Conservation (phyloP, 371 early-diverging fungal species). For the Modicella reniformis region DNA sequence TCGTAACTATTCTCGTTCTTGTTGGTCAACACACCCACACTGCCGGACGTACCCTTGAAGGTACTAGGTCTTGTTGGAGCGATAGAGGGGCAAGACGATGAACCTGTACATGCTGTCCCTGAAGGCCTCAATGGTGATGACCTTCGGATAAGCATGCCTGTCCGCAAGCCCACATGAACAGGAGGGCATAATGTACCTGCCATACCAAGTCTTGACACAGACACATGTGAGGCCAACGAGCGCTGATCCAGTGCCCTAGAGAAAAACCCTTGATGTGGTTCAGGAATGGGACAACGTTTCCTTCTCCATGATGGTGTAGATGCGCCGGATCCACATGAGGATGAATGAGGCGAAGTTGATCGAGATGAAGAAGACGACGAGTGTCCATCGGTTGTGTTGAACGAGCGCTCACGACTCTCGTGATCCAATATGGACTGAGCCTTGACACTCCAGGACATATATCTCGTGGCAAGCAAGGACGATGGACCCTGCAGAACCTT, state of each 20-base stretch:
- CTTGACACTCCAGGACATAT: conserved; percentile 53
- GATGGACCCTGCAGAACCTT: conserved; percentile 49
- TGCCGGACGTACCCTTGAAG: conserved; percentile 19
- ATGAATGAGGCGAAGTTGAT: conserved; percentile 36
- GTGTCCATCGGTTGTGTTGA: conserved; percentile 24
- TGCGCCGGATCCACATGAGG: conserved; percentile 42
- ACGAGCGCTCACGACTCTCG: conserved; percentile 12
- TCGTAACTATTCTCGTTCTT: conserved; percentile 21
- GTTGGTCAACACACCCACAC: conserved; percentile 4
- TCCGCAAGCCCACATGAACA: conserved; percentile 39
- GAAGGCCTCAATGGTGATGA: conserved; percentile 46
- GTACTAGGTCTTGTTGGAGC: conserved; percentile 24
- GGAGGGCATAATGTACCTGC: conserved; percentile 44
- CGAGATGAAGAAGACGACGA: conserved; percentile 32
- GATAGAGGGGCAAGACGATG: conserved; percentile 15
- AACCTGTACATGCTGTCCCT: neutral
- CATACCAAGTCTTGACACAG: conserved; percentile 51
- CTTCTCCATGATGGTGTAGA: conserved; percentile 48
- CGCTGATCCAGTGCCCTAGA: conserved; percentile 52
- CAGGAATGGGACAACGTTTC: conserved; percentile 47
- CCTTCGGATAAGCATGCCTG: conserved; percentile 45
- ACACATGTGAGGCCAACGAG: conserved; percentile 53
- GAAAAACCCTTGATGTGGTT: conserved; percentile 53
- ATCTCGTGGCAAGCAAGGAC: conserved; percentile 34
- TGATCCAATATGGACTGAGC: conserved; percentile 52